A percentile compares a stretch with the other conserved stretches of the same genome.
phyloP scores from a whole-genome alignment of 352 stramenopile genomes.

The Thraustochytrium striatum region DNA sequence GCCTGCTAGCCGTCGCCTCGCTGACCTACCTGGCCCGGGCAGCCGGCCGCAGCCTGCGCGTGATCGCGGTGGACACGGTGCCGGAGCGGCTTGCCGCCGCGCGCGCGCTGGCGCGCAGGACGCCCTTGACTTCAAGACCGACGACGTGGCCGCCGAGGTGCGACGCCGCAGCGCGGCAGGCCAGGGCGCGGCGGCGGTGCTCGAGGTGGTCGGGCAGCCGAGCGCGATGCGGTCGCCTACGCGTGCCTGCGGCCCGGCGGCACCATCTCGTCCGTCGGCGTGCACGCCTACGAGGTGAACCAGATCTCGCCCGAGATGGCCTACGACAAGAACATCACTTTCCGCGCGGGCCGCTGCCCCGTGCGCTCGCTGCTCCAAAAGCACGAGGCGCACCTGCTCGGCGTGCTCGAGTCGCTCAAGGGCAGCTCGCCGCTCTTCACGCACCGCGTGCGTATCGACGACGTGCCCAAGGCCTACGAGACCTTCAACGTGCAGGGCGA shows the following conservation, averaged over 20 bases:
- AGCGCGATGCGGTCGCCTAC: slow-evolving; percentile 28
- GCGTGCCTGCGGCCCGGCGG: slow-evolving; percentile 19
- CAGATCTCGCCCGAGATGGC: neutral
- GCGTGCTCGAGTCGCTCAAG: neutral
- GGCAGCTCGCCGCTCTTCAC: slow-evolving; percentile 5
- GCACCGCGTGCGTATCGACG: slow-evolving; percentile 9
- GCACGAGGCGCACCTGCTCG: neutral
- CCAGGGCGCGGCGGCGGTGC: neutral
- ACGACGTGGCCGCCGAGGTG: neutral
- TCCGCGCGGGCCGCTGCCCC: slow-evolving; percentile 33
- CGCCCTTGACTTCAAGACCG: neutral
- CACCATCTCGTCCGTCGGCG: slow-evolving; percentile 31
- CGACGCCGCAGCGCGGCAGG: neutral
- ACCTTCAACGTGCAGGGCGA: slow-evolving; percentile 25
- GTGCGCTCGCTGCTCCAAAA: slow-evolving; percentile 15
- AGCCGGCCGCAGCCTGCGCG: neutral
- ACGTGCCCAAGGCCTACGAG: slow-evolving; percentile 9
- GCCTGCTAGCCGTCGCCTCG: slow-evolving; percentile 22
- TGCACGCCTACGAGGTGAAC: slow-evolving; percentile 31
- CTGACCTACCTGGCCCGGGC: neutral
- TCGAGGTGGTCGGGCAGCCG: slow-evolving; percentile 44
- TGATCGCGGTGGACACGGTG: slow-evolving; percentile 20
- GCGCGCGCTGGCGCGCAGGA: neutral
- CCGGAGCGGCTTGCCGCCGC: slow-evolving; percentile 12
- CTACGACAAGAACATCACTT: slow-evolving; percentile 50